Conservation (phyloP, 257 asterid species). For the Schizonepeta tenuifolia region DNA sequence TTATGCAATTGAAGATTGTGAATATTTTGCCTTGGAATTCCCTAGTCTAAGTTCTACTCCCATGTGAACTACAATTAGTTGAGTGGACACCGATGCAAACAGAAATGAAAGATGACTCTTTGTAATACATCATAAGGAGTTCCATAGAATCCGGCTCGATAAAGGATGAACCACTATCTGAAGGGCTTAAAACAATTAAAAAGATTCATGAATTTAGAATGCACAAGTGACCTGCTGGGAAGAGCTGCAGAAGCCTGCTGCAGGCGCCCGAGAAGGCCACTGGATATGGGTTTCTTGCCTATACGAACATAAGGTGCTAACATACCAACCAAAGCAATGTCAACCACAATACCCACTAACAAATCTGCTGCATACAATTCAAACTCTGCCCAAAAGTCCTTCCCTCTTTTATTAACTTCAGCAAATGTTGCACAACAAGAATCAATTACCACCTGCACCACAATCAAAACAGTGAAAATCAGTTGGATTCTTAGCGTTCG, state of each 20-base stretch:
- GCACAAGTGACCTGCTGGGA: conserved; percentile 77
- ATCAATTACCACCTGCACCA: conserved; percentile 78
- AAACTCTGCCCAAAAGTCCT: conserved; percentile 95
- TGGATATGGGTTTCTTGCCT: conserved; percentile 66
- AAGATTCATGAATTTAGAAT: conserved; percentile 4
- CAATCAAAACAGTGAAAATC: conserved; percentile 15
- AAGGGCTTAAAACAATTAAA: background rate
- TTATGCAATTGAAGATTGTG: background rate
- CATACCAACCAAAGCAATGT: conserved; percentile 93
- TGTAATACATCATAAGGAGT: background rate
- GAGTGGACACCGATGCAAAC: conserved; percentile 1
- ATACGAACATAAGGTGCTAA: conserved; percentile 93
- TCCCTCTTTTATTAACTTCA: conserved; percentile 93
- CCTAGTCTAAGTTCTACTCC: conserved; percentile 22
- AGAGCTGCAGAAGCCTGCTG: conserved; percentile 65
- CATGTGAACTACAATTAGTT: conserved; percentile 1
- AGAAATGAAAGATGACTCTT: background rate
- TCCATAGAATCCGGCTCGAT: background rate
- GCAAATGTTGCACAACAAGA: conserved; percentile 98
- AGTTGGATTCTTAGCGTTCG: background rate
- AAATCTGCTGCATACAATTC: conserved; percentile 95
- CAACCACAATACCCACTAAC: conserved; percentile 90
- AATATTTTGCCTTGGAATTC: background rate
- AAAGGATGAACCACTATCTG: conserved; percentile 3
- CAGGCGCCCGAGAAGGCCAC: conserved; percentile 67